Base-by-base conservation (phyloP, 2,329 filamentous ascomycete species). In the Epichloe bromicola region DNA sequence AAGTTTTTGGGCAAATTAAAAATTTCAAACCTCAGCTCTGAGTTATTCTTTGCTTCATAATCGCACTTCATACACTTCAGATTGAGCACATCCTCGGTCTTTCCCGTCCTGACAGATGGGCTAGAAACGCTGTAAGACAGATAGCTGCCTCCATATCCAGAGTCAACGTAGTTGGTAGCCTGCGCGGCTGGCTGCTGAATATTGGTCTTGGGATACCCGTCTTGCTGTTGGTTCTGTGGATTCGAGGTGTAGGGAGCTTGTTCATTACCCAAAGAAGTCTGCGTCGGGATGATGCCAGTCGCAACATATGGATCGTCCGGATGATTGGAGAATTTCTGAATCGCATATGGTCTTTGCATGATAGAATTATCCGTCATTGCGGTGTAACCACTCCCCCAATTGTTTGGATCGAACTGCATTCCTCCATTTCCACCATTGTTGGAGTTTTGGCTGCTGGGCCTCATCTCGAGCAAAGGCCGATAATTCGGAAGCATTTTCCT, bases 101-200 rank as follows among this genome's bases (percentile, higher is more conserved):
- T 38, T 4, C 36, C 73, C 2, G 67, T 72, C 54, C 67, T 70
- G 39, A 69, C 59, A 1, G 74, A 76, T 14, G 56, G 63, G 41
- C 70, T 72, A 7, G 67, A 66, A 48, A 70, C 64, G 55, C 74
- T 75, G 26, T 62, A 69, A 23, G 67, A 68, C 5, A 67, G 55
- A 20, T 59, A 57, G 51, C 66, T 67, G 48, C 70, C 70, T 8
- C 65, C 71, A 54, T 76, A 77, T 20, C 71, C 72, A 11, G 74
- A 76, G 56, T 76, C 74, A 2, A 67, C 63, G 10, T 42, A 42
- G 26, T 15, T 26, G 23, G 41, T 14, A 14, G 30, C 44, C 15
- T 12, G 17, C 14, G 36, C 40, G 65, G 58, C 42, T 62, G 48
- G 4, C 67, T 71, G 45, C 65, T 66, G 53, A 65, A 67, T 44